Base-by-base conservation (phyloP, 352 stramenopile genomes). In the Blastocystis sp. region DNA sequence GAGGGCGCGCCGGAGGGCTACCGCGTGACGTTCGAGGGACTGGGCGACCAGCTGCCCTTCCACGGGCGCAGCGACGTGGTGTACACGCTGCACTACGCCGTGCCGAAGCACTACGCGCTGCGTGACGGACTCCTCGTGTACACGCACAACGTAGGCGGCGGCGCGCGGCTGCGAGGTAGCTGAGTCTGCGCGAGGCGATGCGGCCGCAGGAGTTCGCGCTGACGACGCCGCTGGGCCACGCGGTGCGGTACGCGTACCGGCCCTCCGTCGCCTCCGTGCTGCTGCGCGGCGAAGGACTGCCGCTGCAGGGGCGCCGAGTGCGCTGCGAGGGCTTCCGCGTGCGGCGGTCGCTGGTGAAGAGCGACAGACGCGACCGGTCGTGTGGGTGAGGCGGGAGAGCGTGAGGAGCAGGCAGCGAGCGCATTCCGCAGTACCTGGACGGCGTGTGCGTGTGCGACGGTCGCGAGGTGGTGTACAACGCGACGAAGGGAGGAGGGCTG, bases 401-500 rank as follows among this genome's bases (percentile, higher is more conserved):
- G 48, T 56, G 48, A 56, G 48, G 48, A 14, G 14, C 14, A 56
- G 48, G 74, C 41, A 56, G 69, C 48, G 74, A 84, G 56, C 34
- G 43, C 14, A 66, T 84, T 28, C 74, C 74, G 3, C 41, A 17
- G 53, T 67, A 84, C 2, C 7, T 84, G 38, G 74, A 84, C 3
- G 74, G 74, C 9, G 65, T 59, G 52, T 84, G 74, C 34, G 21
- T 45, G 3, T 84, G 74, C 48, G 74, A 84, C 56, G 74, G 74
- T 59, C 52, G 52, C 19, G 19, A 21, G 2, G 34, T 84, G 14
- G 11, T 40, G 2, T 56, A 67, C 34, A n/a, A 67, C 19, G 48
- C 38, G 7, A 38, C 53, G 1, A 28, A 48, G 19, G 60, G 69
- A 34, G 17, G 40, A 1, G 56, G 52, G 4, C 14, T 84, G 60